phyloP scores from a whole-genome alignment of 2,329 filamentous ascomycete species.

The Rugonectria rugulosa region DNA sequence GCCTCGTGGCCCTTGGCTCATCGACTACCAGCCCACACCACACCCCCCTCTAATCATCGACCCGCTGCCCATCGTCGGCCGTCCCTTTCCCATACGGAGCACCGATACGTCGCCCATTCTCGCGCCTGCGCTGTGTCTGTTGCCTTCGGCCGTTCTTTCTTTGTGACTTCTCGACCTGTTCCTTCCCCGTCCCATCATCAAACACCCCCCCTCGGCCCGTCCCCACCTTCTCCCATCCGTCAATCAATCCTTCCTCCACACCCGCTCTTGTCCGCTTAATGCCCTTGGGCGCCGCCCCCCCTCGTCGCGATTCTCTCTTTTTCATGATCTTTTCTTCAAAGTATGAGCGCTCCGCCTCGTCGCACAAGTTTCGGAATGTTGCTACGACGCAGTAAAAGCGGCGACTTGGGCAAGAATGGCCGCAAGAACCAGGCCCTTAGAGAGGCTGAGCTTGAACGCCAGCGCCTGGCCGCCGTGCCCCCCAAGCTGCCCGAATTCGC shows the following conservation, averaged over 20 bases:
- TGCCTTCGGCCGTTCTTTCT: slow-evolving; percentile 12
- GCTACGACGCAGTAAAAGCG: slow-evolving; percentile 73
- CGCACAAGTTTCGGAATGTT: slow-evolving; percentile 63
- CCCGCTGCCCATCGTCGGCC: slow-evolving; percentile 1
- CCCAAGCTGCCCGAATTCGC: slow-evolving; percentile 62
- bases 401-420: slow-evolving; percentile 66
- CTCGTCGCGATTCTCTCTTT: slow-evolving; percentile 34
- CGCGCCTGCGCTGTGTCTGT: not conserved
- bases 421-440: slow-evolving; percentile 65
- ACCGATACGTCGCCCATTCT: slow-evolving; percentile 4
- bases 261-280: slow-evolving; percentile 30
- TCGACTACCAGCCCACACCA: slow-evolving; percentile 6
- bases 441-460: slow-evolving; percentile 60
- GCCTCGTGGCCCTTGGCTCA: slow-evolving; percentile 9
- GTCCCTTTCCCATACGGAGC: no score
- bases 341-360: slow-evolving; percentile 43
- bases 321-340: slow-evolving; percentile 37
- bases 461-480: slow-evolving; percentile 56
- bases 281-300: slow-evolving; percentile 25
- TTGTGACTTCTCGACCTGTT: slow-evolving; percentile 18
- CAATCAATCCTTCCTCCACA: slow-evolving; percentile 30
- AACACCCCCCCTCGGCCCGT: slow-evolving; percentile 19
- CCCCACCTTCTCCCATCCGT: slow-evolving; percentile 29
- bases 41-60: not conserved
- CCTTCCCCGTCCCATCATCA: slow-evolving; percentile 18